phyloP scores from a whole-genome alignment of 768 basidiomycete species.

The Pseudohyphozyma bogoriensis region DNA sequence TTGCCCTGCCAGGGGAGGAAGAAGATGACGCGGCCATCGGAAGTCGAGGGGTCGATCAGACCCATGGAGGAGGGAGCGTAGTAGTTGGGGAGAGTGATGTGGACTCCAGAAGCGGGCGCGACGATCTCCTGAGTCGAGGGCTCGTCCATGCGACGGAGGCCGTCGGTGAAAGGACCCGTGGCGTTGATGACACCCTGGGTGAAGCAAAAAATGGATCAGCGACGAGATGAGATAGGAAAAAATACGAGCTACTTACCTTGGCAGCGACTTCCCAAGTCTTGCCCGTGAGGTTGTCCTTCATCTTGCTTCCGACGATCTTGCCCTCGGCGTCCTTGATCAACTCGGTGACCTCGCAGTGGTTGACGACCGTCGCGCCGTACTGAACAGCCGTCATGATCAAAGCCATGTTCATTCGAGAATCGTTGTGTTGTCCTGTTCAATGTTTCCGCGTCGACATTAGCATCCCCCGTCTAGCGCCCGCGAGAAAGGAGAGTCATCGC shows the following conservation, averaged over 20 bases:
- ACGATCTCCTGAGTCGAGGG: constrained; percentile 61
- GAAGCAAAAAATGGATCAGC: neutral
- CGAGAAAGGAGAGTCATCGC: constrained; percentile 8
- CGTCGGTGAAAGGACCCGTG: constrained; percentile 87
- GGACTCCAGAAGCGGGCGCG: constrained; percentile 81
- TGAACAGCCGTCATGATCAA: constrained; percentile 89
- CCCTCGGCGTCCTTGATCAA: constrained; percentile 53
- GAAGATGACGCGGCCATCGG: constrained; percentile 95
- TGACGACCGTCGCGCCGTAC: constrained; percentile 73
- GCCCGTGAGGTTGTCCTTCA: constrained; percentile 74
- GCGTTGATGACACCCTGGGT: constrained; percentile 83
- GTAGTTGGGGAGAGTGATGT: constrained; percentile 94
- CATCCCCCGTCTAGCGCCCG: neutral
- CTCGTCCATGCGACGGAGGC: constrained; percentile 66
- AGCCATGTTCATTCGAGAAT: constrained; percentile 95
- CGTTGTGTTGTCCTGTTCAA: constrained; percentile 84
- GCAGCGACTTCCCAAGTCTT: constrained; percentile 71
- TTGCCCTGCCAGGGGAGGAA: constrained; percentile 98
- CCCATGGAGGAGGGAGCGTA: constrained; percentile 90
- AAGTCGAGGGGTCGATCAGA: constrained; percentile 85
- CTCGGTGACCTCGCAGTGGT: constrained; percentile 75
- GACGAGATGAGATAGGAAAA: neutral
- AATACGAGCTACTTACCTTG: constrained; percentile 50
- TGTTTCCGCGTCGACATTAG: neutral
- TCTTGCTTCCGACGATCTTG: constrained; percentile 59